Conservation (phyloP, 1,284 basidiomycete genomes). For the Ustilago trichophora region DNA sequence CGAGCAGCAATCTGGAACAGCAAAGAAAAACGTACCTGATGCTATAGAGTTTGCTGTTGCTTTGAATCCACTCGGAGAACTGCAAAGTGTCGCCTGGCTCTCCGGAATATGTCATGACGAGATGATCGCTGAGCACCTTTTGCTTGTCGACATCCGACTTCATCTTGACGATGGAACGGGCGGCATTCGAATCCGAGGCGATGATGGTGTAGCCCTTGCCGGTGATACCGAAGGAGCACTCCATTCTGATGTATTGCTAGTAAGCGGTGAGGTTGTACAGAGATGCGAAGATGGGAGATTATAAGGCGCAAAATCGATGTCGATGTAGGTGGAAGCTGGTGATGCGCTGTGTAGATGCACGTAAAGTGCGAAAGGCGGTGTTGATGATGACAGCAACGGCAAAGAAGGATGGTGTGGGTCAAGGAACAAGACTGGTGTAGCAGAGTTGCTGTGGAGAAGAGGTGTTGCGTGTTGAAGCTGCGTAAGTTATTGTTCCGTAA, state of each 20-base stretch:
- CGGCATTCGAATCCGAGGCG: slow-evolving; percentile 88
- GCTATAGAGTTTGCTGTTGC: slow-evolving; percentile 93
- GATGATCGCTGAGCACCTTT: slow-evolving; percentile 86
- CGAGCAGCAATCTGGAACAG: too few relatives aligned
- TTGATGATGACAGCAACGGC: too few relatives aligned
- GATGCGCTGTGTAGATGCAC: too few relatives aligned
- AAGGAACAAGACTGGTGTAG: too few relatives aligned
- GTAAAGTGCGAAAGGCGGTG: too few relatives aligned
- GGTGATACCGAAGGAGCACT: slow-evolving; percentile 70
- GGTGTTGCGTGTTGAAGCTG: too few relatives aligned
- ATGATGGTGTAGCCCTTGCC: slow-evolving; percentile 65
- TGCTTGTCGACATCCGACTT: slow-evolving; percentile 98
- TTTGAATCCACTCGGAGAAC: slow-evolving; percentile 94
- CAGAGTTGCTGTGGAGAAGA: too few relatives aligned
- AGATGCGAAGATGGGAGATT: background rate
- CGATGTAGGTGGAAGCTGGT: background rate
- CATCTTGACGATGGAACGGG: slow-evolving; percentile 94
- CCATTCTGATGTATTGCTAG: slow-evolving; percentile 48
- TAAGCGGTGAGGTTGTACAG: background rate
- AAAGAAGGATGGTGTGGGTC: too few relatives aligned
- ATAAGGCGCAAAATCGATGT: background rate
- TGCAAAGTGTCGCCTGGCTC: slow-evolving; percentile 94
- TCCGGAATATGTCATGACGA: slow-evolving; percentile 94
- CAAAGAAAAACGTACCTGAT: slow-evolving; percentile 76
- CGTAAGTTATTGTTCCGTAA: too few relatives aligned